These are phyloP conservation scores for Micractinium conductrix DNA, from an alignment of 139 green algal species.

Conservation along the genomic window DNA sequence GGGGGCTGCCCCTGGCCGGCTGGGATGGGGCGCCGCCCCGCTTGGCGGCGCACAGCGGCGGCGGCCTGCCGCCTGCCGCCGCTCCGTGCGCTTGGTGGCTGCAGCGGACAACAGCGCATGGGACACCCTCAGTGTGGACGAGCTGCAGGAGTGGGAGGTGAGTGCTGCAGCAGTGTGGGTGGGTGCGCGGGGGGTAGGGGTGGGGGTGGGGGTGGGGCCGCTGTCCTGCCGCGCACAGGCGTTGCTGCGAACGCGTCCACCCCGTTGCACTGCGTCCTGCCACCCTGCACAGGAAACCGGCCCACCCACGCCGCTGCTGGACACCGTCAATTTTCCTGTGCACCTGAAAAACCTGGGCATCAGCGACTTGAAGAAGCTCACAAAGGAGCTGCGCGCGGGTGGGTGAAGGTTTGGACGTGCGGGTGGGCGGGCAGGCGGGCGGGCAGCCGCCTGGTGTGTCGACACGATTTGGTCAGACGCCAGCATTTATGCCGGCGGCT, in stretches of 20 bases:
- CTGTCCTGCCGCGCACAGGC: background rate
- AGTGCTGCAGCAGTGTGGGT: background rate
- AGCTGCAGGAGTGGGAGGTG: slow-evolving; percentile 29
- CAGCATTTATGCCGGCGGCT: background rate
- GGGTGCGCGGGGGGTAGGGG: background rate
- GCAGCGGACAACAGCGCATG: background rate
- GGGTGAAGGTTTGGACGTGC: background rate
- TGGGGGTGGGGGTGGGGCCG: background rate
- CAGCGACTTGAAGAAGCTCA: slow-evolving; percentile 92
- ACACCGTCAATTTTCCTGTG: slow-evolving; percentile 98
- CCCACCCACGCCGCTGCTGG: slow-evolving; percentile 91
- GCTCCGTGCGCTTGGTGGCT: background rate
- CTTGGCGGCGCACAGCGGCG: background rate
- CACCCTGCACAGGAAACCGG: slow-evolving; percentile 56
- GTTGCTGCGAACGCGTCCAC: too few relatives aligned
- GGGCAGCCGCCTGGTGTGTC: too few relatives aligned
- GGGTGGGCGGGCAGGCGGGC: too few relatives aligned
- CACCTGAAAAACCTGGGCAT: slow-evolving; percentile 98
- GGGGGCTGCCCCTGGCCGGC: too few relatives aligned
- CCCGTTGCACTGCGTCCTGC: background rate
- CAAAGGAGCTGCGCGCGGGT: slow-evolving; percentile 89
- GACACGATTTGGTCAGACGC: too few relatives aligned
- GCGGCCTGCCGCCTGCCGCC: background rate
- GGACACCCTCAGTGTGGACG: slow-evolving; percentile 24
- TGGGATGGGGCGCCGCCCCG: background rate